Evolutionary conservation across 2,329 filamentous ascomycete genomes (phyloP), one percentile per base, ranked within the genome.

Genomic region (Waltergamsia citrina): DNA sequence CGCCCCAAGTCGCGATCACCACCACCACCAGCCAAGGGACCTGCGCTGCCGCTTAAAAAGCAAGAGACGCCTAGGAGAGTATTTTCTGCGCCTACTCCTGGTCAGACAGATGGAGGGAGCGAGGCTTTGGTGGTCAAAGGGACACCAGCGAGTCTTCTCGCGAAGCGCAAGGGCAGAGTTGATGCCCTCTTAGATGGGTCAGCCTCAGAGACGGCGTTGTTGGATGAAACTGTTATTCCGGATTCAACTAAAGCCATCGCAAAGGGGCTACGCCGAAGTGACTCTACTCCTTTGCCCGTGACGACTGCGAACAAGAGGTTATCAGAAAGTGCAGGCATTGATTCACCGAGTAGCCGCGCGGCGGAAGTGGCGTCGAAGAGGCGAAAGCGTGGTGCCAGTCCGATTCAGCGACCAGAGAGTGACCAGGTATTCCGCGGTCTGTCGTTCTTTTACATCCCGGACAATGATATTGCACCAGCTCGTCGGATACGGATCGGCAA

Each of bases 371-470:
- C 43, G 2, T 51, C 55, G 48, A 56, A 53, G 35, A 71, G 72
- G 44, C 59, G 66, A 26, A 76, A 74, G 48, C 53, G 59, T 35
- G 47, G 61, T 27, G 39, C 49, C 2, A 40, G 51, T 3, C 38
- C 67, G 16, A 66, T 64, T 32, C 40, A 64, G 15, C 59, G 71
- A 1, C 67, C 74, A 0, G 67, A 74, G 39, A 50, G 54, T 1
- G 56, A 71, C 36, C 67, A 36, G 34, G 16, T 84, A 5, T 79
- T 87, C 49, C 67, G 60, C 29, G 68, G 59, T 0, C 53, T 83
- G n/a, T 53, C 59, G 0, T 81, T 86, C 42, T 84, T 76, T 57
- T 94, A 92, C 52, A 74, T 94, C 6, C 90, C 87, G 0, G 83
- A 92, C 43, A 75, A 86, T 42, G 81, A 90, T 41, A 69, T 82